These are phyloP conservation scores for Suillus discolor DNA, from an alignment of 768 basidiomycete genomes.

Conservation along the genomic window DNA sequence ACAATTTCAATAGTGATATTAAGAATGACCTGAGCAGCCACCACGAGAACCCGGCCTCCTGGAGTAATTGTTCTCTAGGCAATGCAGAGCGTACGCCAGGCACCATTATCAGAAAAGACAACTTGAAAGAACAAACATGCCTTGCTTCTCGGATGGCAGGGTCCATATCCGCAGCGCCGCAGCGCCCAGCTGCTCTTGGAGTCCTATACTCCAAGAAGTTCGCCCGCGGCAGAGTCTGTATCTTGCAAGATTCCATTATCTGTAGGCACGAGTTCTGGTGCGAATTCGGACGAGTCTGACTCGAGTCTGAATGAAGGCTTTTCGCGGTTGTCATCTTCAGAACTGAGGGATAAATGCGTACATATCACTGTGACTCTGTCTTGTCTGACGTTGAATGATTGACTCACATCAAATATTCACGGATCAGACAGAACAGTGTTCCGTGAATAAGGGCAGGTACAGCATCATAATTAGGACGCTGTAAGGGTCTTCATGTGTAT, in stretches of 20 bases:
- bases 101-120: slow-evolving; percentile 90
- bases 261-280: slow-evolving; percentile 91
- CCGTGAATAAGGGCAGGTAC: neutral
- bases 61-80: slow-evolving; percentile 67
- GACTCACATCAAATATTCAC: neutral
- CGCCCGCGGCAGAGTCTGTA: slow-evolving; percentile 51
- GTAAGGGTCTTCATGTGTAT: neutral
- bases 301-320: slow-evolving; percentile 86
- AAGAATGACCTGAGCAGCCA: slow-evolving; percentile 75
- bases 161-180: slow-evolving; percentile 68
- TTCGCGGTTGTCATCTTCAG: slow-evolving; percentile 70
- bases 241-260: slow-evolving; percentile 79
- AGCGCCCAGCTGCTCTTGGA: slow-evolving; percentile 54
- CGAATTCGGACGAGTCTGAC: slow-evolving; percentile 71
- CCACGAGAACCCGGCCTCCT: slow-evolving; percentile 75
- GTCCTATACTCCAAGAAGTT: slow-evolving; percentile 70
- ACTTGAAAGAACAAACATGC: slow-evolving; percentile 54
- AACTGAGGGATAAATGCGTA: slow-evolving; percentile 50
- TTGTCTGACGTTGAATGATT: neutral
- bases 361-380: neutral
- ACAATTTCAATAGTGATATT: slow-evolving; percentile 89
- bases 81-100: slow-evolving; percentile 88
- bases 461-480: neutral
- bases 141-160: slow-evolving; percentile 62
- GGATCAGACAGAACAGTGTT: neutral